Evolutionary conservation across 2,329 filamentous ascomycete species (phyloP).

Genomic region (Neonectria coccinea): DNA sequence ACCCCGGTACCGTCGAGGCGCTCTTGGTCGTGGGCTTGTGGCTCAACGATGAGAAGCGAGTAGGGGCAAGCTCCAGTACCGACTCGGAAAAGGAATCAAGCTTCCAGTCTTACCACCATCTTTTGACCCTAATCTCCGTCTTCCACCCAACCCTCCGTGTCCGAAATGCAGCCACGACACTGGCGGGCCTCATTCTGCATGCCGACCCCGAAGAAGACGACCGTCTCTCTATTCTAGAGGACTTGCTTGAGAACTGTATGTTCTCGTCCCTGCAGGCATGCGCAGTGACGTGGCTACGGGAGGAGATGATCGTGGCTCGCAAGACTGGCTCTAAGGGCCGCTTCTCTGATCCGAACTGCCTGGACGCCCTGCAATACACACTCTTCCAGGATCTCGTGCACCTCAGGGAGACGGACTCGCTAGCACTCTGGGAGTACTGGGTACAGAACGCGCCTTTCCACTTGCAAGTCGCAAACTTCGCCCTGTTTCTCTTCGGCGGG

Average conservation of each 20-base stretch:
- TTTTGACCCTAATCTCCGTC: slow-evolving; percentile 67
- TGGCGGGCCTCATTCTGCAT: slow-evolving; percentile 68
- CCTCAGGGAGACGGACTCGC: slow-evolving; percentile 56
- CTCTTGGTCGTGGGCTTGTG: slow-evolving; percentile 70
- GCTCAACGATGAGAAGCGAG: slow-evolving; percentile 63
- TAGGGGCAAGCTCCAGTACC: slow-evolving; percentile 48
- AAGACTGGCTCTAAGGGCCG: slow-evolving; percentile 47
- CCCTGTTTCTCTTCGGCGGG: slow-evolving; percentile 65
- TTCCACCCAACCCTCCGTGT: slow-evolving; percentile 67
- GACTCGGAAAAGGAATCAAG: slow-evolving; percentile 52
- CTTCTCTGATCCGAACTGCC: slow-evolving; percentile 66
- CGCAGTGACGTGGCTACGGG: slow-evolving; percentile 72
- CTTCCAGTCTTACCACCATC: slow-evolving; percentile 72
- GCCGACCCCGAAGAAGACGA: slow-evolving; percentile 69
- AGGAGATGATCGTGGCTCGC: slow-evolving; percentile 67
- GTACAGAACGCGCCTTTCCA: slow-evolving; percentile 65
- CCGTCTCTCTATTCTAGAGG: slow-evolving; percentile 71
- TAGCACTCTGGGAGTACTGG: slow-evolving; percentile 64
- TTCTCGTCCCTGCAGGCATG: slow-evolving; percentile 72
- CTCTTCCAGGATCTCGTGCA: slow-evolving; percentile 69
- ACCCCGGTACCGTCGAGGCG: slow-evolving; percentile 69
- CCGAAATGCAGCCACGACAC: slow-evolving; percentile 65
- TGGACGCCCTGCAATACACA: slow-evolving; percentile 71
- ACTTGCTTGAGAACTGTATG: slow-evolving; percentile 74
- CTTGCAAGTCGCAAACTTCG: slow-evolving; percentile 71